Conservation (phyloP, 2,329 filamentous ascomycete species). For the Chaetomiaceae sp. region DNA sequence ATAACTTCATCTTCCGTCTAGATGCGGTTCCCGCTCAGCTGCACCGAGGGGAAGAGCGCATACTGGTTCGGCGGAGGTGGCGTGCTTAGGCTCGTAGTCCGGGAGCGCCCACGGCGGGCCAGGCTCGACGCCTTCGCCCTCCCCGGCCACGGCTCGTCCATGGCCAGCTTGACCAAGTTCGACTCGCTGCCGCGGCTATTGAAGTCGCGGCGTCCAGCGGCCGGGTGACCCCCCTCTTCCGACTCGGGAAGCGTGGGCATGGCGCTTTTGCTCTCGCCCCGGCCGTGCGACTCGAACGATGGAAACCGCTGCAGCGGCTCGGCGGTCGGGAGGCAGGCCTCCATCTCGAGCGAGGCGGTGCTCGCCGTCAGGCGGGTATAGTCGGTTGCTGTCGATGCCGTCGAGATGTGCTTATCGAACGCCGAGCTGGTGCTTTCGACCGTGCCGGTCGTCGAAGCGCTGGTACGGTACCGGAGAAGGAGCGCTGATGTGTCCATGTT, state of each 20-base stretch:
- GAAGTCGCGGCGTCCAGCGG: constrained; percentile 20
- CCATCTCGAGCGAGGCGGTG: constrained; percentile 39
- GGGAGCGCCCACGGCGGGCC: constrained; percentile 34
- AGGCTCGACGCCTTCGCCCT: constrained; percentile 23
- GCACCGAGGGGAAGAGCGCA: constrained; percentile 37
- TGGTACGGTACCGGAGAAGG: constrained; percentile 40
- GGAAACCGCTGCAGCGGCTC: constrained; percentile 21
- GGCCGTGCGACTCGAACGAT: constrained; percentile 22
- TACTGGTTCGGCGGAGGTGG: constrained; percentile 43
- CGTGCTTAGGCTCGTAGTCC: constrained; percentile 41
- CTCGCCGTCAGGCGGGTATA: constrained; percentile 49
- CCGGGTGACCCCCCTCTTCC: constrained; percentile 27
- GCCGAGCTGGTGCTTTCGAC: constrained; percentile 41
- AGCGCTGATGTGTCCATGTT: constrained; percentile 29
- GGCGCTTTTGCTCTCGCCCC: constrained; percentile 15
- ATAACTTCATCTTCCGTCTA: constrained; percentile 4
- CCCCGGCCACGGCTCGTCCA: constrained; percentile 16
- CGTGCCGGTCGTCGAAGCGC: constrained; percentile 50
- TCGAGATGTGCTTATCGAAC: constrained; percentile 48
- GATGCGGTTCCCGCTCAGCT: constrained; percentile 22
- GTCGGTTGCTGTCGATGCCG: constrained; percentile 47
- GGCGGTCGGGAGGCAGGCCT: constrained; percentile 22
- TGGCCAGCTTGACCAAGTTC: constrained; percentile 21
- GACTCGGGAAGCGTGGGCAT: constrained; percentile 27
- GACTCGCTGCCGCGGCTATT: constrained; percentile 27